phyloP scores from a whole-genome alignment of 495 filamentous ascomycete genomes.

The Penicillium argentinense region DNA sequence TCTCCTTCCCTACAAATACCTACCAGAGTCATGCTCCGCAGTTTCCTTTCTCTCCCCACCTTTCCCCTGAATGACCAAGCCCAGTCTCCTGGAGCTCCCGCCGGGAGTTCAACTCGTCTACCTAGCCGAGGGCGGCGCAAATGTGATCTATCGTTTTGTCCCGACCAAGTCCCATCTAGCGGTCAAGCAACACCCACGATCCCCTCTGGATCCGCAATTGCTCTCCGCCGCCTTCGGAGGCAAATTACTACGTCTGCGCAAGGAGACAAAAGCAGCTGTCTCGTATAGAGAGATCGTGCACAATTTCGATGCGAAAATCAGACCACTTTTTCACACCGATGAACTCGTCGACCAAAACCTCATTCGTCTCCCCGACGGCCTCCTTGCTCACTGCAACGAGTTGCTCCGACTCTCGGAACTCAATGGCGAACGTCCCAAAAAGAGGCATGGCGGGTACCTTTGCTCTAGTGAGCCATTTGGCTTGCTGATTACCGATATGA shows the following conservation, averaged over 20 bases:
- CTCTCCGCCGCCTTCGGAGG: conserved; percentile 32
- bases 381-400: conserved; percentile 52
- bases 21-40: not conserved
- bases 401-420: conserved; percentile 41
- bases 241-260: conserved; percentile 65
- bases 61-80: conserved; percentile 39
- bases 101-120: conserved; percentile 46
- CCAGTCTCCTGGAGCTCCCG: conserved; percentile 40
- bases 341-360: conserved; percentile 63
- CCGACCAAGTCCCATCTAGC: conserved; percentile 16
- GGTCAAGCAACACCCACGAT: conserved; percentile 11
- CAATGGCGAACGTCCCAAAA: conserved; percentile 34
- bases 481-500: conserved; percentile 82
- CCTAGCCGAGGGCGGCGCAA: conserved; percentile 69
- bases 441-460: conserved; percentile 58
- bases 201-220: conserved; percentile 16
- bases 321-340: conserved; percentile 54
- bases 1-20: not conserved
- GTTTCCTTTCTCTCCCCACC: not conserved
- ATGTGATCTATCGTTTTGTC: conserved; percentile 64
- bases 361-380: conserved; percentile 46
- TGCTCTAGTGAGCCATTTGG: conserved; percentile 59
- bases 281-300: conserved; percentile 53
- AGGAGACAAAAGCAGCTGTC: conserved; percentile 55
- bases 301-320: conserved; percentile 58